Base-by-base conservation (phyloP, 139 green algal genomes). In the Nannochloris sp. region DNA sequence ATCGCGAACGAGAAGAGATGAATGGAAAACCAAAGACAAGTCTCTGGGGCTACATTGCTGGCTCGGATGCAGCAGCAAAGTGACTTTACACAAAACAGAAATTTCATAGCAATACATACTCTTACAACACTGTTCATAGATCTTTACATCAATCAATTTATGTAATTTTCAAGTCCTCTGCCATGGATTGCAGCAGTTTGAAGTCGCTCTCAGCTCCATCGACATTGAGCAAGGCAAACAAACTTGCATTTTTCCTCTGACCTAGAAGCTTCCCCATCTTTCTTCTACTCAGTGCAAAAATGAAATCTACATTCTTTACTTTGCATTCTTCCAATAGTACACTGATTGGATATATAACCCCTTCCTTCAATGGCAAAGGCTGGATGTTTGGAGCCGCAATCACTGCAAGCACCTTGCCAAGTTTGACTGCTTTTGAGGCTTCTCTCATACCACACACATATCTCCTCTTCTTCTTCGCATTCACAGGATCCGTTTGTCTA, bases 311-410 rank as follows among this genome's bases (percentile, higher is more conserved):
- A 3, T 64, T 63, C 2, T 33, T 30, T 43, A 64, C 57, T 3
- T 14, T 23, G 5, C 61, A 56, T 46, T 60, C 28, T 28, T 53
- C 69, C 14, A 68, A 43, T n/a, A 66, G 12, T 11, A 11, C 13
- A 6, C 28, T 23, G 2, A 62, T 61, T 20, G 63, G 69, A 17
- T 8, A 40, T 46, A 17, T 80, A 6, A 29, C 56, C 16, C 76
- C 73, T 33, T 77, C 69, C 36, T 81, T 65, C 55, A 66, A 17
- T 28, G 33, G 57, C 25, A 61, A 5, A 23, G 56, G 28, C 16
- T 86, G 75, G 30, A 94, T 91, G 76, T 94, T 91, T 57, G 85
- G 85, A 10, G 85, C 86, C 11, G 91, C 62, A 31, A 94, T 69
- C 30, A 94, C 78, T 0, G 44, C 36, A 26, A 68, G 64, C 3